Evolutionary conservation across 768 basidiomycete genomes (phyloP).

Genomic region (Galerina marginata): DNA sequence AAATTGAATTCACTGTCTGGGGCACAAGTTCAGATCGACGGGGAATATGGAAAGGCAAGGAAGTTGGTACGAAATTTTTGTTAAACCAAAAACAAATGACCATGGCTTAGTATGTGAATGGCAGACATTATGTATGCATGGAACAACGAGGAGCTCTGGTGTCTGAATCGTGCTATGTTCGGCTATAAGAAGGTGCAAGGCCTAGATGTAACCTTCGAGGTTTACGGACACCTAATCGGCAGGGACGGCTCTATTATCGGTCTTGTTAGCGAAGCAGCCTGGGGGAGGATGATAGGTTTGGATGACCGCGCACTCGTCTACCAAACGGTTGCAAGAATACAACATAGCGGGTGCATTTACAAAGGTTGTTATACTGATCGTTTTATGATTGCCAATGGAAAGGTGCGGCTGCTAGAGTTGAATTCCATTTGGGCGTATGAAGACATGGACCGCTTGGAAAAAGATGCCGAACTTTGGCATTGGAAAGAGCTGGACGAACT

Average conservation of each 20-base stretch:
- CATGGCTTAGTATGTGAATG: background rate
- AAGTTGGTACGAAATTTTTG: conserved; percentile 35
- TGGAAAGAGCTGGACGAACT: conserved; percentile 32
- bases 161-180: conserved; percentile 36
- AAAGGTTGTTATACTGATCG: conserved; percentile 22
- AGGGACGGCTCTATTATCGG: conserved; percentile 38
- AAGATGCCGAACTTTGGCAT: conserved; percentile 27
- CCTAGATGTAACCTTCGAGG: conserved; percentile 40
- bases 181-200: conserved; percentile 33
- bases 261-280: conserved; percentile 41
- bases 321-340: conserved; percentile 34
- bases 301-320: conserved; percentile 38
- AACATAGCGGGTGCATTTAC: conserved; percentile 33
- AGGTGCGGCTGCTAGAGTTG: conserved; percentile 38
- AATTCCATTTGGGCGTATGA: conserved; percentile 23
- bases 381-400: conserved; percentile 39
- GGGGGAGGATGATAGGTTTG: conserved; percentile 33
- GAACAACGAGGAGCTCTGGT: conserved; percentile 27
- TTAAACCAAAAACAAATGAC: background rate
- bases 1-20: conserved; percentile 42
- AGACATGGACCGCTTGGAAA: conserved; percentile 25
- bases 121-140: conserved; percentile 40
- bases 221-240: conserved; percentile 39
- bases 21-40: conserved; percentile 30
- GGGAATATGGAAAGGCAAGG: conserved; percentile 44